Base-by-base conservation (phyloP, 495 filamentous ascomycete species). In the Geopyxis carbonaria region DNA sequence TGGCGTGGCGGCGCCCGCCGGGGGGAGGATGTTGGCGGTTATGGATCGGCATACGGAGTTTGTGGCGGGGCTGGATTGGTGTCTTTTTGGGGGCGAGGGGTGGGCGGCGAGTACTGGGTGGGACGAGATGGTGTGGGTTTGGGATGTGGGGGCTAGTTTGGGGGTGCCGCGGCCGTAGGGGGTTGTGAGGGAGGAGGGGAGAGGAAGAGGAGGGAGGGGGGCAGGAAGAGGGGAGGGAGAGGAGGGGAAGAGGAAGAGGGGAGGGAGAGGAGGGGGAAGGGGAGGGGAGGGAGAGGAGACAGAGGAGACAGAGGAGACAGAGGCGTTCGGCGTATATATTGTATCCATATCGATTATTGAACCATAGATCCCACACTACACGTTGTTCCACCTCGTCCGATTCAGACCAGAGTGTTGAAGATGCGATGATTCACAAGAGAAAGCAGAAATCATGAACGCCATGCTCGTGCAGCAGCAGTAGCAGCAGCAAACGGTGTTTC, bases 51-150 rank as follows among this genome's bases (percentile, higher is more conserved):
- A 97, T 61, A 91, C 86, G 1, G 89, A 97, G 62, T 97, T 97
- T 57, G 84, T 75, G 21, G 93, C 80, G n/a, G 89, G 89, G 13
- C 80, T 94, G 7, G 89, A 95, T 55, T 97, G 89, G 89, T 94
- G 89, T 61, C 57, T 97, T 22, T 97, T 97, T 57, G 89, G 89
- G 4, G 74, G 70, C 13, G 87, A 93, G 46, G 89, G 91, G 2
- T 97, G 91, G 91, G 81, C 80, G 59, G 89, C 89, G 7, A 89
- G 76, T 53, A 76, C 75, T 5, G 83, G 82, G 0, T 97, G 91
- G 91, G 89, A 97, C 59, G 81, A 93, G 60, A 68, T 73, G 46
- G 62, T 97, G 22, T 66, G 85, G 53, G 72, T 94, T 7, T 97
- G 85, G 85, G 89, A 97, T 66, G 80, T 84, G 25, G 69, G 76